A percentile compares a stretch with the other conserved stretches of the same genome.
phyloP scores from a whole-genome alignment of 2,329 filamentous ascomycete genomes.

The Phoma sp. region DNA sequence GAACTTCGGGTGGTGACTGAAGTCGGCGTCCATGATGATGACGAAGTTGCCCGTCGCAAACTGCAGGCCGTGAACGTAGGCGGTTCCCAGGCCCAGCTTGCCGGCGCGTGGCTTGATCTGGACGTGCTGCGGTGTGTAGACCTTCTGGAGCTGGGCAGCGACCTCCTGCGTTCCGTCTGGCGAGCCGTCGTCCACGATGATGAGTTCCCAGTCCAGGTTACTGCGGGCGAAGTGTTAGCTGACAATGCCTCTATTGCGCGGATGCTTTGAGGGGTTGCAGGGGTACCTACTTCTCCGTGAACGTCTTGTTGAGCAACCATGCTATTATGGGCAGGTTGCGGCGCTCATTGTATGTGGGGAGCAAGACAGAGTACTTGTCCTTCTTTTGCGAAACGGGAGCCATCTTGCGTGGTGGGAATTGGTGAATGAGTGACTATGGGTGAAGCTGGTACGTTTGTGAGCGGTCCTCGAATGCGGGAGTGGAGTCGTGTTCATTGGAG shows the following conservation, averaged over 20 bases:
- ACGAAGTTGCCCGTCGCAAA: slow-evolving; percentile 92
- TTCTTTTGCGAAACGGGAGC: slow-evolving; percentile 49
- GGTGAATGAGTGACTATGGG: slow-evolving; percentile 39
- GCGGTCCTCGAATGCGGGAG: slow-evolving; percentile 11
- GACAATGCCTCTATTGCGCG: not conserved
- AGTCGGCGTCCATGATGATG: slow-evolving; percentile 99
- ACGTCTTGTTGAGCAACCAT: slow-evolving; percentile 92
- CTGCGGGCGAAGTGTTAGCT: slow-evolving; percentile 54
- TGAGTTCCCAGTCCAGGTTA: slow-evolving; percentile 93
- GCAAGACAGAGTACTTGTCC: slow-evolving; percentile 94
- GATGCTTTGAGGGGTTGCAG: slow-evolving; percentile 8
- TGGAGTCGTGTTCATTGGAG: slow-evolving; percentile 33
- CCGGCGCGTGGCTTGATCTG: slow-evolving; percentile 86
- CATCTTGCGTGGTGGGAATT: slow-evolving; percentile 33
- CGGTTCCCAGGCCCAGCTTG: slow-evolving; percentile 95
- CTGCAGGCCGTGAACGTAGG: slow-evolving; percentile 92
- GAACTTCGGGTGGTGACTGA: slow-evolving; percentile 99
- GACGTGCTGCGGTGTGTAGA: slow-evolving; percentile 77
- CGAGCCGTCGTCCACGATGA: slow-evolving; percentile 97
- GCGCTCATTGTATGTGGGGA: slow-evolving; percentile 98
- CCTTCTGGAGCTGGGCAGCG: slow-evolving; percentile 86
- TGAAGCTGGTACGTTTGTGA: slow-evolving; percentile 16
- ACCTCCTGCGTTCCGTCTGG: slow-evolving; percentile 94
- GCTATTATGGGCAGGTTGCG: slow-evolving; percentile 94
- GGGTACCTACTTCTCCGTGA: slow-evolving; percentile 76